Conservation (phyloP, 1,284 basidiomycete genomes). For the Ustilago curta region DNA sequence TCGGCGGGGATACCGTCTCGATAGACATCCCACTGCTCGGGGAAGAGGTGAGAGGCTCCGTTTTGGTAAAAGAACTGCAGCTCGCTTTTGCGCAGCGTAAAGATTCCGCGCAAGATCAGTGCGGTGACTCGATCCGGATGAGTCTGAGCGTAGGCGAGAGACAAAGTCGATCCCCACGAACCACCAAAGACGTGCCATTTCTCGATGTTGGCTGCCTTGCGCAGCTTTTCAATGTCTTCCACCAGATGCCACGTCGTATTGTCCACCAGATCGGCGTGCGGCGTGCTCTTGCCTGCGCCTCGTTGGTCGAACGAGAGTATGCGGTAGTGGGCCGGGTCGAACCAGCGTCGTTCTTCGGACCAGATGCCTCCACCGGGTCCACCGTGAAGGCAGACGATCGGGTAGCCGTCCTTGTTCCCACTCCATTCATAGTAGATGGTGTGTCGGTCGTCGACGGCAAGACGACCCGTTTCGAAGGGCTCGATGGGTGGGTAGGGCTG, state of each 20-base stretch:
- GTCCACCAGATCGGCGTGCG: slow-evolving; percentile 82
- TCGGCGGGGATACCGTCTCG: slow-evolving; percentile 81
- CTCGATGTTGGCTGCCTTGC: slow-evolving; percentile 75
- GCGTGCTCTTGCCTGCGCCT: slow-evolving; percentile 81
- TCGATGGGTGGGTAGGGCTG: slow-evolving; percentile 59
- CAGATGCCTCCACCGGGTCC: slow-evolving; percentile 66
- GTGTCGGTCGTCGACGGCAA: slow-evolving; percentile 55
- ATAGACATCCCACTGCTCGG: slow-evolving; percentile 73
- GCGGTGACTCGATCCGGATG: slow-evolving; percentile 84
- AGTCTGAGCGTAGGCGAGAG: slow-evolving; percentile 86
- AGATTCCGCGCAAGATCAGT: slow-evolving; percentile 89
- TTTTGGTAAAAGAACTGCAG: slow-evolving; percentile 93
- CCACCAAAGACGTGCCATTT: slow-evolving; percentile 68
- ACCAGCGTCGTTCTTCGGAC: slow-evolving; percentile 61
- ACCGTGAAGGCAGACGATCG: slow-evolving; percentile 64
- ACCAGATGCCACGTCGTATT: slow-evolving; percentile 97
- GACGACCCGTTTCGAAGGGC: slow-evolving; percentile 56
- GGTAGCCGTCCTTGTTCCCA: slow-evolving; percentile 59
- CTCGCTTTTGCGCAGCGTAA: slow-evolving; percentile 83
- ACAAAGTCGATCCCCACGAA: slow-evolving; percentile 82
- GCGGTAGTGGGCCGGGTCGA: slow-evolving; percentile 63
- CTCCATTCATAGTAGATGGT: slow-evolving; percentile 61
- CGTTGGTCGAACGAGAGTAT: slow-evolving; percentile 73
- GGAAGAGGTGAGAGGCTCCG: slow-evolving; percentile 71
- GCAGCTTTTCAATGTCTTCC: slow-evolving; percentile 84